These are phyloP conservation scores for Straminergon stramineum DNA, from an alignment of 225 moss, liverwort and hornwort genomes.

Conservation along the genomic window DNA sequence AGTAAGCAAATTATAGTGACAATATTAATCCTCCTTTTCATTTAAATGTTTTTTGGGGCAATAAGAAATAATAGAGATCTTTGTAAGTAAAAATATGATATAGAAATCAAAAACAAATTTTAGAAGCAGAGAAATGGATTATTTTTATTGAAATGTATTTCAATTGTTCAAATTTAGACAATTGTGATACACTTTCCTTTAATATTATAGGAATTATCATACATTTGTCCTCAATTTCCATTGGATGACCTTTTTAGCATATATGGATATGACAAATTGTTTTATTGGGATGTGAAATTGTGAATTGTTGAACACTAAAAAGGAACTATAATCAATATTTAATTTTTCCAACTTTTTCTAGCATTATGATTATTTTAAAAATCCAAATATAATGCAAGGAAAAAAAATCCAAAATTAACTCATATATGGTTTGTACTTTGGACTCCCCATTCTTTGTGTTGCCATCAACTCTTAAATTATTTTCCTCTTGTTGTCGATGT, in stretches of 20 bases:
- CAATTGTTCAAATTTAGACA: not conserved
- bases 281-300: not conserved
- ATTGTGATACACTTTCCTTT: not conserved
- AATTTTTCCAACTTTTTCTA: not conserved
- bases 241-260: not conserved
- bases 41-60: not conserved
- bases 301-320: not conserved
- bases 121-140: not conserved
- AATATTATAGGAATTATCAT: too few relatives aligned
- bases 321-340: not conserved
- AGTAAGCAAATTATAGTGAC: not conserved
- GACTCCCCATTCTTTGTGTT: rapidly evolving
- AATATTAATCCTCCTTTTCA: not conserved
- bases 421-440: too few relatives aligned
- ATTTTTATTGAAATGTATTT: not conserved
- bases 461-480: not conserved
- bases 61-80: not conserved
- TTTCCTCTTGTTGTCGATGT: not conserved
- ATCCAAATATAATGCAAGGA: rapidly evolving
- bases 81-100: not conserved
- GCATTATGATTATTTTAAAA: not conserved
- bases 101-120: rapidly evolving
- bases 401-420: not conserved
- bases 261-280: not conserved
- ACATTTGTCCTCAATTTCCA: not conserved